Evolutionary conservation across 2,329 filamentous ascomycete species (phyloP).

Genomic region (Hirsutella thompsonii): DNA sequence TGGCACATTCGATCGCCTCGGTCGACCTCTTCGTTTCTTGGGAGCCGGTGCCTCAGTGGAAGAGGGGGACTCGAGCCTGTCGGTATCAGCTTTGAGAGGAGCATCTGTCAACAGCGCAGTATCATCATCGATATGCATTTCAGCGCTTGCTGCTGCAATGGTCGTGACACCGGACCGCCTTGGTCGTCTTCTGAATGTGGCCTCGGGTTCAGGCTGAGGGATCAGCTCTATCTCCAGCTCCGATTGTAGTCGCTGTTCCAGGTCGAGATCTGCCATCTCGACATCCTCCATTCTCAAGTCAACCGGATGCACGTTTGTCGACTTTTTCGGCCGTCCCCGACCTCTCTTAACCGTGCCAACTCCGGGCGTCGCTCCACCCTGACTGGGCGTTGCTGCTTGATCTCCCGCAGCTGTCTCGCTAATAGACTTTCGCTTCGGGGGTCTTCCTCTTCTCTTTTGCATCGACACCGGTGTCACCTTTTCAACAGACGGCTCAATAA

Average conservation of each 20-base stretch:
- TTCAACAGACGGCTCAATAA: background rate
- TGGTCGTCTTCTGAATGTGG: constrained; percentile 10
- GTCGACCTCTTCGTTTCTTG: constrained; percentile 9
- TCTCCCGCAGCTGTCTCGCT: background rate
- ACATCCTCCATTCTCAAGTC: constrained; percentile 1
- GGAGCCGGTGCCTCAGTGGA: background rate
- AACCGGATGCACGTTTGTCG: background rate
- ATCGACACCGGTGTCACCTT: background rate
- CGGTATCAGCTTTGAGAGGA: background rate
- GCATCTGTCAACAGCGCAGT: no score
- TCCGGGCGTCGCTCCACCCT: constrained; percentile 1
- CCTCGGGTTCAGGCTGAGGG: background rate
- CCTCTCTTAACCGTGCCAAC: constrained; percentile 7
- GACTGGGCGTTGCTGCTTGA: background rate
- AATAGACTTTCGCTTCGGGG: constrained; percentile 14
- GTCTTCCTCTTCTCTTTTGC: constrained; percentile 17
- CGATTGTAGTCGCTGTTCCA: constrained; percentile 8
- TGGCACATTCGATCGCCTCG: constrained; percentile 9
- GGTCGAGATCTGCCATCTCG: constrained; percentile 1
- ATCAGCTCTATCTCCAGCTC: constrained; percentile 6
- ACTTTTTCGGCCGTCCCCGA: constrained; percentile 16
- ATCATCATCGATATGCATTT: background rate
- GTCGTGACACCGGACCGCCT: constrained; percentile 14
- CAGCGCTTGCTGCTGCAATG: constrained; percentile 8
- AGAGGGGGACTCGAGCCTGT: background rate